A percentile compares a stretch with the other conserved stretches of the same genome.
These are phyloP conservation scores for Piloderma croceum DNA, from an alignment of 768 basidiomycete genomes.

Conservation along the genomic window DNA sequence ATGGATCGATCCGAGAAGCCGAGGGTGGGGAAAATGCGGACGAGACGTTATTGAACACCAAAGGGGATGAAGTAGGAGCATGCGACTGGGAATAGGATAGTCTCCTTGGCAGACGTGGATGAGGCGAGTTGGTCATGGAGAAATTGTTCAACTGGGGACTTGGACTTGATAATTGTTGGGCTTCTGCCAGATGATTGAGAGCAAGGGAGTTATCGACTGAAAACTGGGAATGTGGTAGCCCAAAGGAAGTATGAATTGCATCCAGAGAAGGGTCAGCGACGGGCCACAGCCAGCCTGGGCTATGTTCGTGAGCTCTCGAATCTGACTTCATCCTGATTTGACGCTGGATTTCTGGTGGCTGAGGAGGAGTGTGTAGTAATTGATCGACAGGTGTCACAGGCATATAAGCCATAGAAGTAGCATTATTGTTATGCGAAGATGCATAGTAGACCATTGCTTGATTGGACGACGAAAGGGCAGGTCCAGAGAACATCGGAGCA, in stretches of 20 bases:
- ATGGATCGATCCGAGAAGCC: slow-evolving; percentile 2
- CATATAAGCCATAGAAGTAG: slow-evolving; percentile 7
- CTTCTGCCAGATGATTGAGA: slow-evolving; percentile 5
- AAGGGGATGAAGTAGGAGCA: slow-evolving; percentile 4
- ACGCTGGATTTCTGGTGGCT: slow-evolving; percentile 20
- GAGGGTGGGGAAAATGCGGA: slow-evolving; percentile 3
- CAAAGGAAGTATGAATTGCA: slow-evolving; percentile 1
- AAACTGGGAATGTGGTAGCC: slow-evolving; percentile 2
- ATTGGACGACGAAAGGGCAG: slow-evolving; percentile 13
- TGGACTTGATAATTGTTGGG: slow-evolving; percentile 6
- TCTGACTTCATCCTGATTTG: slow-evolving; percentile 11
- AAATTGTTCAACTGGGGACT: slow-evolving; percentile 9
- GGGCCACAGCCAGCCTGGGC: slow-evolving; percentile 18
- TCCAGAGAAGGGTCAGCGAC: slow-evolving; percentile 4
- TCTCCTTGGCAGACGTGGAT: slow-evolving; percentile 8
- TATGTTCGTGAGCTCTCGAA: slow-evolving; percentile 2
- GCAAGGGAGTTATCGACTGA: slow-evolving; percentile 7
- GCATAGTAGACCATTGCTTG: slow-evolving; percentile 13
- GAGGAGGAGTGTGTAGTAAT: slow-evolving; percentile 20
- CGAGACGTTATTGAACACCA: slow-evolving; percentile 3
- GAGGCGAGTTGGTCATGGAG: slow-evolving; percentile 2
- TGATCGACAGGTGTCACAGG: slow-evolving; percentile 24
- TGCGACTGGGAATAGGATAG: slow-evolving; percentile 5
- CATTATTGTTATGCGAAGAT: slow-evolving; percentile 3
- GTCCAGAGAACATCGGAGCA: slow-evolving; percentile 9